phyloP scores from a whole-genome alignment of 371 early-diverging fungal species.

The Fennellomyces sp. region DNA sequence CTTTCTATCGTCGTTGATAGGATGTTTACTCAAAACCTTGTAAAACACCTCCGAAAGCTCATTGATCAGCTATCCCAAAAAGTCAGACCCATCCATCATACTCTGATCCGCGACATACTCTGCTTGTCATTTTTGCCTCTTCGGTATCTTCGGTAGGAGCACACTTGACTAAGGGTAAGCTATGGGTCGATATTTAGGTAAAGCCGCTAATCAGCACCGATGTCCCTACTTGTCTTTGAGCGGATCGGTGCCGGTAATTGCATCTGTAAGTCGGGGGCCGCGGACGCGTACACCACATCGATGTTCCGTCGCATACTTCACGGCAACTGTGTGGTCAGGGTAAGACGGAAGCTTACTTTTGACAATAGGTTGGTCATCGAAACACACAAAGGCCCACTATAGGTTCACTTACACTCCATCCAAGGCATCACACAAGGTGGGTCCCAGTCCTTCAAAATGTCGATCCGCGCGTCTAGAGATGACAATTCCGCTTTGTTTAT shows the following conservation, averaged over 20 bases:
- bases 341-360: slow-evolving; percentile 46
- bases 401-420: slow-evolving; percentile 38
- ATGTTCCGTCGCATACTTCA: slow-evolving; percentile 23
- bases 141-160: slow-evolving; percentile 33
- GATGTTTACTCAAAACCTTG: slow-evolving; percentile 32
- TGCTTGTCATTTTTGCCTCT: slow-evolving; percentile 47
- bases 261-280: slow-evolving; percentile 47
- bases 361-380: background rate
- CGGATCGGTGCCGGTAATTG: slow-evolving; percentile 60
- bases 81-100: background rate
- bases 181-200: no score
- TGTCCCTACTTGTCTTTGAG: slow-evolving; percentile 54
- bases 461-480: slow-evolving; percentile 51
- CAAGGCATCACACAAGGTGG: slow-evolving; percentile 42
- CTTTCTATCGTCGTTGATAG: slow-evolving; percentile 40
- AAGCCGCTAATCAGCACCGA: no score
- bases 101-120: slow-evolving; percentile 18
- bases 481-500: slow-evolving; percentile 41
- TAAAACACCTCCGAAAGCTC: slow-evolving; percentile 43
- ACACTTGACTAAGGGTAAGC: slow-evolving; percentile 40
- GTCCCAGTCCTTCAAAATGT: slow-evolving; percentile 52
- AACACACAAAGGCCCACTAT: background rate
- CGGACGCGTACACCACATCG: slow-evolving; percentile 36
- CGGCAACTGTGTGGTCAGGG: slow-evolving; percentile 26
- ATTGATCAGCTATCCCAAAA: slow-evolving; percentile 38